A percentile compares a stretch with the other conserved stretches of the same genome.
These are phyloP conservation scores for Sedum album DNA, from an alignment of 164 flowering plant species.

Conservation along the genomic window DNA sequence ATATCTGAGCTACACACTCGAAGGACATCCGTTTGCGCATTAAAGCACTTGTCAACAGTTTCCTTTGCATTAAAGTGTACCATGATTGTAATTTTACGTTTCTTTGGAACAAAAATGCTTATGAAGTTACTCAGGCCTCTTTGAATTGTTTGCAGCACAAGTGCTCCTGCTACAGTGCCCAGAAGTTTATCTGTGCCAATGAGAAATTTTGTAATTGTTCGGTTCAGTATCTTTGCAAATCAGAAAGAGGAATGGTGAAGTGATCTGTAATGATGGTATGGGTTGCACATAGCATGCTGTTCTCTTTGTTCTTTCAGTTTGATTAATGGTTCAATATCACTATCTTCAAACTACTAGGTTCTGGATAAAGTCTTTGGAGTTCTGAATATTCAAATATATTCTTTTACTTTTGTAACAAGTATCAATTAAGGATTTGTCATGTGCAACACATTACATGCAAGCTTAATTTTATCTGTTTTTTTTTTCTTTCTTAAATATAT, in stretches of 20 bases:
- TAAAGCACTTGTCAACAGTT: background rate
- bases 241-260: conserved; percentile 21
- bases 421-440: background rate
- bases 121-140: background rate
- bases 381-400: too few relatives aligned
- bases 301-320: conserved; percentile 4
- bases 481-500: too few relatives aligned
- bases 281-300: background rate
- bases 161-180: conserved; percentile 29
- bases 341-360: background rate
- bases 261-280: conserved; percentile 45
- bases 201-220: conserved; percentile 58
- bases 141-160: conserved; percentile 40
- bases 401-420: too few relatives aligned
- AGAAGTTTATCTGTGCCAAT: conserved; percentile 78
- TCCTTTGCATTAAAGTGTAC: background rate
- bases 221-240: conserved; percentile 55
- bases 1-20: background rate
- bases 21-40: background rate
- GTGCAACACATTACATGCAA: background rate
- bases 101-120: background rate
- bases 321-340: background rate
- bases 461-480: background rate
- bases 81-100: background rate
- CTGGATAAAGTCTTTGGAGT: background rate